A percentile compares a stretch with the other conserved stretches of the same genome.
phyloP scores from a whole-genome alignment of 1,284 basidiomycete species.

The Serendipita sp. region DNA sequence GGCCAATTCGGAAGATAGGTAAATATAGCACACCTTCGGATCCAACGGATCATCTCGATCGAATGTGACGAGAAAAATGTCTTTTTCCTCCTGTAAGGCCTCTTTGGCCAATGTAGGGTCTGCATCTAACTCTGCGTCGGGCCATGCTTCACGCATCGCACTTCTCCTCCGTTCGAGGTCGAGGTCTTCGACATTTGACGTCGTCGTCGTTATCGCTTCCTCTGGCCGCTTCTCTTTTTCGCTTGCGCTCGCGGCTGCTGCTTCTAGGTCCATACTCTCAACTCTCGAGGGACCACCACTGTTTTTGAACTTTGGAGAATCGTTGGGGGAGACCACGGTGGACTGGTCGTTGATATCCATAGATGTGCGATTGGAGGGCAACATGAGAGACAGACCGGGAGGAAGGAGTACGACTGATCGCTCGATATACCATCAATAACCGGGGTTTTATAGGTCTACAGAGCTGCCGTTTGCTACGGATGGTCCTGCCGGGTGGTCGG shows the following conservation, averaged over 20 bases:
- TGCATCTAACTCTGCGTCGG: background rate
- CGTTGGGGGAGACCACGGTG: background rate
- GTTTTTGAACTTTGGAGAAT: background rate
- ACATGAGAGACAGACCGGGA: background rate
- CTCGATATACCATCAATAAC: too few species aligned
- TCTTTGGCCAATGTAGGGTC: background rate
- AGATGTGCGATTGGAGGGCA: background rate
- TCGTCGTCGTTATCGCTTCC: background rate
- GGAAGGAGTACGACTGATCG: too few species aligned
- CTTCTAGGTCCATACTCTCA: background rate
- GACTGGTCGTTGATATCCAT: constrained; percentile 1
- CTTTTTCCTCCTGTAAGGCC: constrained; percentile 13
- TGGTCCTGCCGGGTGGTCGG: too few species aligned
- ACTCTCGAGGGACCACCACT: background rate
- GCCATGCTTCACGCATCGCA: background rate
- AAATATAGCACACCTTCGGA: constrained; percentile 24
- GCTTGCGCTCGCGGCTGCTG: background rate
- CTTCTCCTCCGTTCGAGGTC: background rate
- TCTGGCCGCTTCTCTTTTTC: background rate
- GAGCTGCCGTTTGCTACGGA: too few species aligned
- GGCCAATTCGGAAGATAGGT: background rate
- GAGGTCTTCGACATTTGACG: background rate
- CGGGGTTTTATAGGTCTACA: too few species aligned
- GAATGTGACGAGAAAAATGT: constrained; percentile 28
- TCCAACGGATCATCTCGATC: constrained; percentile 27